Evolutionary conservation across 768 basidiomycete species (phyloP).

Genomic region (Hortiboletus campestris): DNA sequence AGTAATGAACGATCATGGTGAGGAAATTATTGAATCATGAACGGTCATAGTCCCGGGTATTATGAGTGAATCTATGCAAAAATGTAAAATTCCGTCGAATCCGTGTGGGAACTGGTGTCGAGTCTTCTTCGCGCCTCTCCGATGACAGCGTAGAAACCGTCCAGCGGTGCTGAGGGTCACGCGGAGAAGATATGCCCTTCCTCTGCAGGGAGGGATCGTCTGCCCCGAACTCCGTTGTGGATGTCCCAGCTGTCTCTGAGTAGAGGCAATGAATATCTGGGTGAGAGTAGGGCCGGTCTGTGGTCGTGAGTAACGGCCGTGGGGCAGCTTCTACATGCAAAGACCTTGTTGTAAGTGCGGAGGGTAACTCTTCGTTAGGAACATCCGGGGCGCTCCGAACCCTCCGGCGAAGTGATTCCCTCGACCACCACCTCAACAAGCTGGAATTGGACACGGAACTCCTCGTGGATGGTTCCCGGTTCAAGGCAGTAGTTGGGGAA

Average conservation of each 20-base stretch:
- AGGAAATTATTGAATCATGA: conserved; percentile 2
- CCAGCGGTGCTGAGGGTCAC: conserved; percentile 22
- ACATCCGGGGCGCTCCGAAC: conserved; percentile 53
- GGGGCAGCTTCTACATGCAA: conserved; percentile 16
- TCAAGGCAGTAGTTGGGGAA: conserved; percentile 37
- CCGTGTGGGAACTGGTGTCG: conserved; percentile 17
- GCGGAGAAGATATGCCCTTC: conserved; percentile 15
- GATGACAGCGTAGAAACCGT: conserved; percentile 16
- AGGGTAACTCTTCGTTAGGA: conserved; percentile 30
- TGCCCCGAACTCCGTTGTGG: conserved; percentile 25
- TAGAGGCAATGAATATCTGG: conserved; percentile 29
- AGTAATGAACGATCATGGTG: conserved; percentile 2
- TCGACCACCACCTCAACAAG: conserved; percentile 49
- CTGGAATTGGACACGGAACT: conserved; percentile 30
- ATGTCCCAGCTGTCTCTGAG: conserved; percentile 10
- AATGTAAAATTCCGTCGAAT: conserved; percentile 36
- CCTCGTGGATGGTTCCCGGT: conserved; percentile 25
- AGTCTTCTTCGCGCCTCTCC: conserved; percentile 14
- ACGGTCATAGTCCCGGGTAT: conserved; percentile 7
- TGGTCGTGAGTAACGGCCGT: conserved; percentile 10
- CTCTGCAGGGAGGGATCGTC: conserved; percentile 11
- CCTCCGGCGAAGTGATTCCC: conserved; percentile 47
- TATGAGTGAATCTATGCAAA: conserved; percentile 34
- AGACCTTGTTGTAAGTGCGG: conserved; percentile 25
- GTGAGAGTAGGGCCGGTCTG: conserved; percentile 30